phyloP scores from a whole-genome alignment of 2,329 filamentous ascomycete genomes.

The Aspergillus transmontanensis region DNA sequence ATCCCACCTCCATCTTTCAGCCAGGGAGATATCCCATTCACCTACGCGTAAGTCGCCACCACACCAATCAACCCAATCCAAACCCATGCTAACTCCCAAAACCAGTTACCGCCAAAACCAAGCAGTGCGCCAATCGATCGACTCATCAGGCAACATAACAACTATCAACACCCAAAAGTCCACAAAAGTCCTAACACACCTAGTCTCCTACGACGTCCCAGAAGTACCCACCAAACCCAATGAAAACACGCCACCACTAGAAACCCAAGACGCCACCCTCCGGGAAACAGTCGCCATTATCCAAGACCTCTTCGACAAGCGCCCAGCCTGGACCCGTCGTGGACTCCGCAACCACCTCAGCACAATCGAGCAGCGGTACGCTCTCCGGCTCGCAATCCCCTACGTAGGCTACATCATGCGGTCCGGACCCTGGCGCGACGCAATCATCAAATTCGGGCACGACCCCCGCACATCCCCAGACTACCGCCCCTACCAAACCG shows the following conservation, averaged over 20 bases:
- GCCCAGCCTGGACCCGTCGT: slow-evolving; percentile 85
- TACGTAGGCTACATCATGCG: slow-evolving; percentile 92
- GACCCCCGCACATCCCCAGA: slow-evolving; percentile 79
- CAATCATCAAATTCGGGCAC: slow-evolving; percentile 79
- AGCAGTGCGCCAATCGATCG: slow-evolving; percentile 65
- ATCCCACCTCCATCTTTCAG: slow-evolving; percentile 80
- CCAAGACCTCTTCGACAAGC: slow-evolving; percentile 65
- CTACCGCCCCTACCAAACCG: slow-evolving; percentile 82
- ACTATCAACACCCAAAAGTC: slow-evolving; percentile 59
- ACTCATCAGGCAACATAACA: slow-evolving; percentile 62
- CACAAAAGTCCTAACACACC: slow-evolving; percentile 62
- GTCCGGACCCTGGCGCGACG: slow-evolving; percentile 88
- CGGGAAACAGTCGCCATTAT: slow-evolving; percentile 67
- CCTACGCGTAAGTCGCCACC: slow-evolving; percentile 48
- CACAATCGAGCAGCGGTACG: slow-evolving; percentile 52
- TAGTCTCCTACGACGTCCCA: slow-evolving; percentile 63
- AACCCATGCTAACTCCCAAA: slow-evolving; percentile 11
- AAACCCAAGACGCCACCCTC: slow-evolving; percentile 58
- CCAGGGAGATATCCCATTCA: slow-evolving; percentile 72
- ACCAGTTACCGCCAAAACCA: slow-evolving; percentile 83
- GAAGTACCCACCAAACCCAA: slow-evolving; percentile 63
- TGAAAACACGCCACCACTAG: slow-evolving; percentile 55
- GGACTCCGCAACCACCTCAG: slow-evolving; percentile 73
- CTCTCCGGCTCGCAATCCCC: slow-evolving; percentile 73
- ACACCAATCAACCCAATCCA: not conserved